phyloP scores from a whole-genome alignment of 768 basidiomycete genomes.

The Strobilomyces dryophilus region DNA sequence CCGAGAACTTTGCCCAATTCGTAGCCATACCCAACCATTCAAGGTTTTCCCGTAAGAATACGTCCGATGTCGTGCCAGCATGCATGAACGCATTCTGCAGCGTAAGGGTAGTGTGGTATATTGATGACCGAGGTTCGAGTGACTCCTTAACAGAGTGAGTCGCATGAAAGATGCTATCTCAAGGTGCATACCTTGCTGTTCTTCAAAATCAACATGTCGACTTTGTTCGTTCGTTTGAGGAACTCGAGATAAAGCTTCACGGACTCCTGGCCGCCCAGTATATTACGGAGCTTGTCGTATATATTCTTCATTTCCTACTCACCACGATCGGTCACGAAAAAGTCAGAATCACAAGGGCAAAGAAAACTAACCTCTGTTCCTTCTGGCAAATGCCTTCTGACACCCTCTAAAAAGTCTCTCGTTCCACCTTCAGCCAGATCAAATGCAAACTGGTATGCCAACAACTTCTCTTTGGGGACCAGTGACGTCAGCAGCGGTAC shows the following conservation, averaged over 20 bases:
- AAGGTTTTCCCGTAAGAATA: conserved; percentile 91
- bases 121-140: conserved; percentile 89
- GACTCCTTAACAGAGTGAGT: conserved; percentile 55
- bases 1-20: conserved; percentile 99
- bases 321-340: conserved; percentile 10
- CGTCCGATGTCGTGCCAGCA: conserved; percentile 94
- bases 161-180: not conserved
- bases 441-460: conserved; percentile 95
- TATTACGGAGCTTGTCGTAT: conserved; percentile 74
- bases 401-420: conserved; percentile 84
- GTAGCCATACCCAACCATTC: conserved; percentile 94
- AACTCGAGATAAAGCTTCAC: conserved; percentile 95
- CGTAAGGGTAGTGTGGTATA: conserved; percentile 95
- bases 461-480: conserved; percentile 62
- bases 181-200: conserved; percentile 68
- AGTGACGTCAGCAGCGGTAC: conserved; percentile 70
- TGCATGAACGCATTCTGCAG: conserved; percentile 98
- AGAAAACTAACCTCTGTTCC: conserved; percentile 52
- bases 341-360: not conserved
- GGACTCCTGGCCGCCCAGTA: conserved; percentile 87
- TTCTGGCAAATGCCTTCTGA: conserved; percentile 65
- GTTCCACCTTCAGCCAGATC: conserved; percentile 92
- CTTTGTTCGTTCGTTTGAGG: conserved; percentile 90
- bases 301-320: conserved; percentile 53
- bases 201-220: conserved; percentile 88